These are phyloP conservation scores for Penicillium corylophilum DNA, from an alignment of 2,329 filamentous ascomycete genomes.

Conservation along the genomic window DNA sequence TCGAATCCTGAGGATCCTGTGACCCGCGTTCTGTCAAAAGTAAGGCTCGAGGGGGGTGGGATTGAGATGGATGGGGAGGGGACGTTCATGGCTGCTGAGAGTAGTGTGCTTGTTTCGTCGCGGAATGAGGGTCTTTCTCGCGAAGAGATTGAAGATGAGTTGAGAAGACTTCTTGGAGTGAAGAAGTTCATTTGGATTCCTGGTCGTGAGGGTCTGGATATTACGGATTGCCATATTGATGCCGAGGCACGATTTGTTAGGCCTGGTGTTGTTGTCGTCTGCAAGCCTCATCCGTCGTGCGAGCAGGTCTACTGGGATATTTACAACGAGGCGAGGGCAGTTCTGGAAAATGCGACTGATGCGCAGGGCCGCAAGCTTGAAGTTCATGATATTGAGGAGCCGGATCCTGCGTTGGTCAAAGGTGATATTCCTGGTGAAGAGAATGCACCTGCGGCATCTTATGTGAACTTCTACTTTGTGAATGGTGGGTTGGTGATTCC, in stretches of 20 bases:
- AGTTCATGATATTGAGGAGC: slow-evolving; percentile 29
- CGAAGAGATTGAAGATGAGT: slow-evolving; percentile 25
- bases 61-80: slow-evolving; percentile 38
- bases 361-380: slow-evolving; percentile 24
- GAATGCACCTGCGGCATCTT: slow-evolving; percentile 24
- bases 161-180: slow-evolving; percentile 28
- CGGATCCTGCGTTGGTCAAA: slow-evolving; percentile 21
- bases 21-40: slow-evolving; percentile 15
- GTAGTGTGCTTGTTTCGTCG: slow-evolving; percentile 31
- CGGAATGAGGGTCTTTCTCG: slow-evolving; percentile 29
- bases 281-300: slow-evolving; percentile 21
- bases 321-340: slow-evolving; percentile 24
- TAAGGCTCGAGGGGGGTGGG: slow-evolving; percentile 33
- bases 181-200: slow-evolving; percentile 35
- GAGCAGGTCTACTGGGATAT: slow-evolving; percentile 23
- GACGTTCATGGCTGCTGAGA: slow-evolving; percentile 35
- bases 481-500: slow-evolving; percentile 32
- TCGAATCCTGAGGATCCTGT: slow-evolving; percentile 3
- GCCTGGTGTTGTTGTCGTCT: slow-evolving; percentile 29
- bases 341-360: slow-evolving; percentile 22
- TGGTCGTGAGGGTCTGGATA: slow-evolving; percentile 29
- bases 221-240: slow-evolving; percentile 37
- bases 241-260: slow-evolving; percentile 28
- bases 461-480: slow-evolving; percentile 34
- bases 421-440: slow-evolving; percentile 22